Percentiles rank a stretch among this genome's conserved stretches.
These are phyloP conservation scores for Ajuga reptans DNA, from an alignment of 305 asterid genomes.

Conservation along the genomic window DNA sequence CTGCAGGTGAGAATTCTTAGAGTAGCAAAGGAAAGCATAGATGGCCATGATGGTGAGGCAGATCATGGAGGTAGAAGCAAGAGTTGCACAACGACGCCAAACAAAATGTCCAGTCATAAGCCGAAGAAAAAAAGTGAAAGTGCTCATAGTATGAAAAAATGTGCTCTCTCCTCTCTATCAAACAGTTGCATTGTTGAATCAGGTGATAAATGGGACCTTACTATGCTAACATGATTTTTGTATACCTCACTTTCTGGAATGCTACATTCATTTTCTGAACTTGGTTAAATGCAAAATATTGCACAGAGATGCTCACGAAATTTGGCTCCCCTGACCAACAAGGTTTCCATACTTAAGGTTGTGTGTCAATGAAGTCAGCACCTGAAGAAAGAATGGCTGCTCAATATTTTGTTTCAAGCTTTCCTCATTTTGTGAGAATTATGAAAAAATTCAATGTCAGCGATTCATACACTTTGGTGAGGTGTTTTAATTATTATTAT, in stretches of 20 bases:
- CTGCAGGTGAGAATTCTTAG: constrained; percentile 63
- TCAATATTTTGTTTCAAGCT: constrained; percentile 55
- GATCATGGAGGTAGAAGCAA: constrained; percentile 30
- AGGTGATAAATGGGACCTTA: constrained; percentile 33
- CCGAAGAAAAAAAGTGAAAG: constrained; percentile 37
- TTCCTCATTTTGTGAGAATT: constrained; percentile 76
- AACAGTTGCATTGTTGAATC: constrained; percentile 34
- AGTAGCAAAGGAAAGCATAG: constrained; percentile 54
- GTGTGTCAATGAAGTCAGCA: constrained; percentile 75
- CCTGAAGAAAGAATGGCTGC: constrained; percentile 95
- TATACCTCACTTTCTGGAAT: neutral
- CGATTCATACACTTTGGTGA: constrained; percentile 88
- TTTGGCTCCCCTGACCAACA: constrained; percentile 41
- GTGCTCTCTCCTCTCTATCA: constrained; percentile 29
- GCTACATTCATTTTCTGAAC: constrained; percentile 9
- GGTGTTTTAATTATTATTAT: constrained; percentile 15
- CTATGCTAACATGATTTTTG: neutral
- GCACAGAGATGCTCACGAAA: constrained; percentile 39
- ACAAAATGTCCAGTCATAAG: constrained; percentile 38
- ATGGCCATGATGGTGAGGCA: constrained; percentile 36
- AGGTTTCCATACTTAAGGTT: constrained; percentile 63
- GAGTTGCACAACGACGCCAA: constrained; percentile 32
- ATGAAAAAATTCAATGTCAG: constrained; percentile 89
- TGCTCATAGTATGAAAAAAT: constrained; percentile 31
- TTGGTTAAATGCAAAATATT: constrained; percentile 20